Evolutionary conservation across 257 asterid genomes (phyloP), one percentile per base, ranked within the genome.

Genomic region (Penstemon davidsonii): DNA sequence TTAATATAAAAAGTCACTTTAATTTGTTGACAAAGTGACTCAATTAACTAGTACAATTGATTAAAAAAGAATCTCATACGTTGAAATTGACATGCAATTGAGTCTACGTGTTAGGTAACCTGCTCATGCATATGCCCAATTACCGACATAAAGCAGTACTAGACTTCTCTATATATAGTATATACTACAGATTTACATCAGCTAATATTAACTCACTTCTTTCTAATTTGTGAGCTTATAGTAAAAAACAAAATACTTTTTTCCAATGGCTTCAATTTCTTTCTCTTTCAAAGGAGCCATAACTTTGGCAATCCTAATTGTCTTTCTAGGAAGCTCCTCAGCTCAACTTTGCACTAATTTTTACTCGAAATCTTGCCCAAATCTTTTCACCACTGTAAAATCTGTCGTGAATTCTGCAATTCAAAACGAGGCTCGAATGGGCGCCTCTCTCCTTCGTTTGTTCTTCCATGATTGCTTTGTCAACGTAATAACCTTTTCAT

Each of bases 381-480:
- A 76, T 7, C 88, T 93, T 4, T 76, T 77, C n/a, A 4, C 43
- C 15, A 71, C 87, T 0, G 88, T 93, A 43, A 78, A 70, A 18
- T 77, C 84, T 1, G 88, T 69, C 2, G 94, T 88, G 12, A 75
- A 54, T 0, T 69, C 86, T 1, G 98, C 98, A 0, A 80, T 93
- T 63, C 68, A 56, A 6, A 86, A 70, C 1, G 96, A 93, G 77
- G 75, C 87, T 42, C 90, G 98, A 7, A 88, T 93, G 90, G 98
- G 97, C 13, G 98, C 97, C 59, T 93, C 97, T 63, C 86, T 93
- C 59, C 90, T 93, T 7, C 98, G 98, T 10, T 78, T 90, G 33
- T 85, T 82, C 79, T 93, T 93, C 71, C 98, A 93, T 18, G 96
- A 90, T 74, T 93, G 98, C 80, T 90, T 93, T 70, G 97, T 93